These are phyloP conservation scores for Geotrichum citri-aurantii DNA, from an alignment of 1,139 yeast species.

Conservation along the genomic window DNA sequence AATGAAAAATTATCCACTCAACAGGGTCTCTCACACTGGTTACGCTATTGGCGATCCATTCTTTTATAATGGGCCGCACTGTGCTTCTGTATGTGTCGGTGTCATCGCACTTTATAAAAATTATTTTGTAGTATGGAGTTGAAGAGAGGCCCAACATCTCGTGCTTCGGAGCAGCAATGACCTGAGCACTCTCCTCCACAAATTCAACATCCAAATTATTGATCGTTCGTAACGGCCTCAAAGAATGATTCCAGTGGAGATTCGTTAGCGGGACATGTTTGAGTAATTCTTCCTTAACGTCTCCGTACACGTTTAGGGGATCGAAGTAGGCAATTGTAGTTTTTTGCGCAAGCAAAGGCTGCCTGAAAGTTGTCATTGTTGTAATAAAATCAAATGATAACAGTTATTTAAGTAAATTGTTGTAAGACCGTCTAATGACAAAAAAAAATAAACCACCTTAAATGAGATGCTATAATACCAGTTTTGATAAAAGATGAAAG, in stretches of 20 bases:
- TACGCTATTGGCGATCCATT: constrained; percentile 62
- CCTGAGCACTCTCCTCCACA: constrained; percentile 54
- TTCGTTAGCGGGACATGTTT: constrained; percentile 60
- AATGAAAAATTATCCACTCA: constrained; percentile 63
- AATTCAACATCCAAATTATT: constrained; percentile 55
- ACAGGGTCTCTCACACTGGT: constrained; percentile 42
- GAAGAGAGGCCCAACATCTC: constrained; percentile 41
- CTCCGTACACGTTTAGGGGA: constrained; percentile 65
- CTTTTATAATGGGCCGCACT: constrained; percentile 62
- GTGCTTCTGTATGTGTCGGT: constrained; percentile 71
- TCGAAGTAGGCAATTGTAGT: constrained; percentile 69
- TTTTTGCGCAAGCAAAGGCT: constrained; percentile 17
- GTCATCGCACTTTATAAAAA: constrained; percentile 61
- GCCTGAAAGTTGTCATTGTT: neutral
- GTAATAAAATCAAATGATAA: neutral
- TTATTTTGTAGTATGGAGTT: constrained; percentile 58
- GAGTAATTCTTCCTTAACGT: constrained; percentile 48
- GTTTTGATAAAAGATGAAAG: neutral
- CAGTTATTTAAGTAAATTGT: neutral
- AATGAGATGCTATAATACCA: neutral
- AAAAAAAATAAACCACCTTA: neutral
- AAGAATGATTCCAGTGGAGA: constrained; percentile 68
- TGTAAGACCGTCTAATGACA: neutral
- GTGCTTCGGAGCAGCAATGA: constrained; percentile 34
- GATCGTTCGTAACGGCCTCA: constrained; percentile 61